Percentiles rank a stretch among this genome's conserved stretches.
phyloP scores from a whole-genome alignment of 805 yeast genomes.

The Saturnispora sekii region DNA sequence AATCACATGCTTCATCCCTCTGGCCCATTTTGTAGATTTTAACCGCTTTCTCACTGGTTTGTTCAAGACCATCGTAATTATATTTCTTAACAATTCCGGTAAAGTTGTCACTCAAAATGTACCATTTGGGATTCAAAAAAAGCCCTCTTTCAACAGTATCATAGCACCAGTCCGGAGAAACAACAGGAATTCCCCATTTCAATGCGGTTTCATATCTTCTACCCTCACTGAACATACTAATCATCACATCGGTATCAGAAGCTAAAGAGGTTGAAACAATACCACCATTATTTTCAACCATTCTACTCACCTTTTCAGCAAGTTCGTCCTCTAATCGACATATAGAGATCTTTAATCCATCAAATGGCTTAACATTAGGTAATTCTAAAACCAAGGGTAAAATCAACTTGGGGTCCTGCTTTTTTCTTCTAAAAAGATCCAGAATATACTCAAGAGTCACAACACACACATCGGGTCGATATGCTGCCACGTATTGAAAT shows the following conservation, averaged over 20 bases:
- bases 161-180: conserved; percentile 44
- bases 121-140: conserved; percentile 31
- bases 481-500: conserved; percentile 38
- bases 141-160: conserved; percentile 39
- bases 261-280: conserved; percentile 40
- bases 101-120: conserved; percentile 25
- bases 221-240: conserved; percentile 44
- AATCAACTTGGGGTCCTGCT: conserved; percentile 3
- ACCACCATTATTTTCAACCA: conserved; percentile 39
- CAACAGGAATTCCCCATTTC: conserved; percentile 45
- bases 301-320: conserved; percentile 20
- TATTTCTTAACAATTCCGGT: conserved; percentile 31
- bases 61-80: conserved; percentile 13
- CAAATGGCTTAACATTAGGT: conserved; percentile 32
- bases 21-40: conserved; percentile 12
- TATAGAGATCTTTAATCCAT: conserved; percentile 32
- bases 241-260: conserved; percentile 32
- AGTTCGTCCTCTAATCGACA: conserved; percentile 22
- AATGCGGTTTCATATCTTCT: conserved; percentile 42
- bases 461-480: conserved; percentile 49
- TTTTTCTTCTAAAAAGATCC: conserved; percentile 47
- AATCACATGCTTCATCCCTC: conserved; percentile 14
- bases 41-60: conserved; percentile 7
- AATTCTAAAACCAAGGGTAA: conserved; percentile 7
- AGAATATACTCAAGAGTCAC: conserved; percentile 39